Base-by-base conservation (phyloP, 2,329 filamentous ascomycete species). In the Cladosporium cucumerinum region DNA sequence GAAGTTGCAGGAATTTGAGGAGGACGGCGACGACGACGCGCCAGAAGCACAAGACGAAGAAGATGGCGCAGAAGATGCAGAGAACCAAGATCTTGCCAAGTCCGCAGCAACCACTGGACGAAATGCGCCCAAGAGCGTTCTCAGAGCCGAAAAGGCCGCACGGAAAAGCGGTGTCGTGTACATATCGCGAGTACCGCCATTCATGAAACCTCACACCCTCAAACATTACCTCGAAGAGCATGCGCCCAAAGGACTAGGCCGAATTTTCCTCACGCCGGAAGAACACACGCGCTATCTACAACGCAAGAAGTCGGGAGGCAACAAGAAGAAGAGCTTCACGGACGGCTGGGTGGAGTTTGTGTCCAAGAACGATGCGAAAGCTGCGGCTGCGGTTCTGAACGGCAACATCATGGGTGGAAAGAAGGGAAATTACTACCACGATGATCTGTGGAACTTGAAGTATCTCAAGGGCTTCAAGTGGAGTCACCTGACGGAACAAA, bases 301-400 rank as follows among this genome's bases (percentile, higher is more conserved):
- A 28, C 88, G 92, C 32, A 83, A 93, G 14, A 84, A 85, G 63
- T 84, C 83, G 59, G 92, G 92, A 59, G 92, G 92, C 65, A 95
- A 94, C 80, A 93, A 93, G 80, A 92, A 93, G 78, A 86, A 87
- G 66, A 86, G 86, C n/a, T 95, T 87, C 78, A 89, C 87, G 3
- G 92, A 96, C 77, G 92, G 92, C 54, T 96, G 92, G 92, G 87
- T 95, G 30, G 92, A 96, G 76, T 96, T 94, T 72, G 77, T 87
- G 39, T 83, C 84, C 67, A 95, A 95, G 77, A 84, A 84, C 68
- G 88, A 93, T 67, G 92, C 92, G 39, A 92, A 93, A 76, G 81
- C 85, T n/a, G 89, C 86, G 0, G 90, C 88, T 58, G 89, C 92
- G 69, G 83, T 90, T 28, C 81, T 96, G 58, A 96, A 96, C 74